A percentile compares a stretch with the other conserved stretches of the same genome.
Conservation (phyloP, 257 asterid species). For the Primulina tabacum region DNA sequence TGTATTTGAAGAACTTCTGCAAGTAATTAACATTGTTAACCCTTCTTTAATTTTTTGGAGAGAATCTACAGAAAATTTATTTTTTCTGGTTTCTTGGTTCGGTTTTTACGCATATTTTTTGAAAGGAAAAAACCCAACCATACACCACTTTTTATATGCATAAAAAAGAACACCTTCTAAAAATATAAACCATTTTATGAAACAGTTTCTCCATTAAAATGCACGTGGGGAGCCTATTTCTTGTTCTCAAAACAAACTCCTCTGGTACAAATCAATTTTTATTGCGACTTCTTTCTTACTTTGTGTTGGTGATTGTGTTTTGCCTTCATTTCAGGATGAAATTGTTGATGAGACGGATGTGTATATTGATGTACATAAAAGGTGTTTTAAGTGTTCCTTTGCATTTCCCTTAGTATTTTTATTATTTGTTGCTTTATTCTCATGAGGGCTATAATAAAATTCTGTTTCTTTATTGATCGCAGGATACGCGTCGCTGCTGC, state of each 20-base stretch:
- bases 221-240: neutral
- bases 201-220: neutral
- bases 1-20: constrained; percentile 97
- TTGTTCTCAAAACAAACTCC: neutral
- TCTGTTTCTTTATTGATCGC: constrained; percentile 27
- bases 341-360: constrained; percentile 97
- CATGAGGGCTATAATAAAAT: constrained; percentile 3
- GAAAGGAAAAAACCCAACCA: neutral
- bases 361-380: constrained; percentile 87
- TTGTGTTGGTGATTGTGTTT: constrained; percentile 17
- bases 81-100: neutral
- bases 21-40: constrained; percentile 41
- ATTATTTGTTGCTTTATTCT: neutral
- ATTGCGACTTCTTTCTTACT: neutral
- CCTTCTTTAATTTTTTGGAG: neutral
- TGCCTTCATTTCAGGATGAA: constrained; percentile 66
- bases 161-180: neutral
- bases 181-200: too few species aligned
- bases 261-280: neutral
- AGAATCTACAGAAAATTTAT: neutral
- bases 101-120: neutral
- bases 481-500: constrained; percentile 83
- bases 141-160: neutral
- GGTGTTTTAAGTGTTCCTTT: constrained; percentile 36
- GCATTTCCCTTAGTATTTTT: neutral